Conservation (phyloP, 1,284 basidiomycete species). For the Marasmius oreades region DNA sequence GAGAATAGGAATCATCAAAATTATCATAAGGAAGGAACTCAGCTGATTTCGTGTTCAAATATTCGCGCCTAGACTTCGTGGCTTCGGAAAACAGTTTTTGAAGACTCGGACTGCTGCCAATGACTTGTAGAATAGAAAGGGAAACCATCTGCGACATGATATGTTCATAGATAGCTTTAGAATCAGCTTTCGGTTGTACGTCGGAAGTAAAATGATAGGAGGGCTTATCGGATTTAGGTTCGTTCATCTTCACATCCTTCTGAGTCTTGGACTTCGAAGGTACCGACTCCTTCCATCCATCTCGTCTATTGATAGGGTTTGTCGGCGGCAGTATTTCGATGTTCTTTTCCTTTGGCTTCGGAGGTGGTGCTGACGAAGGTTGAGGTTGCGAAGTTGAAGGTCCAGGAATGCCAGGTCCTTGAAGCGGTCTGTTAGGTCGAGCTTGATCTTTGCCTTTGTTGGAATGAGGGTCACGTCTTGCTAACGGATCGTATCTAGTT, state of each 20-base stretch:
- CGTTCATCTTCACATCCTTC: constrained; percentile 3
- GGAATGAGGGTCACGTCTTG: neutral
- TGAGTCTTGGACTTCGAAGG: neutral
- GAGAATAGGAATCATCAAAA: neutral
- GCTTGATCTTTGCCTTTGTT: neutral
- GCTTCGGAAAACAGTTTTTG: neutral
- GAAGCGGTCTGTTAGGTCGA: neutral
- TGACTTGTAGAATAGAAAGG: neutral
- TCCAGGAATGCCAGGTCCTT: no score
- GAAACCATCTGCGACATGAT: neutral
- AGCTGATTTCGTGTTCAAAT: neutral
- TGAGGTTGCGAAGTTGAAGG: no score
- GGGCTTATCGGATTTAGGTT: neutral
- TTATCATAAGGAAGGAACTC: neutral
- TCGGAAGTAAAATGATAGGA: constrained; percentile 7
- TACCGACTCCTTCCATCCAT: constrained; percentile 6
- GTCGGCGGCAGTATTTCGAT: neutral
- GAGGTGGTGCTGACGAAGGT: neutral
- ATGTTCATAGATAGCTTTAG: neutral
- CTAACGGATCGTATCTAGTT: neutral
- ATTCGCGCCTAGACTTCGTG: neutral
- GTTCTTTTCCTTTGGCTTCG: neutral
- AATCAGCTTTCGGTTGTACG: neutral
- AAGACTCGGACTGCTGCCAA: neutral
- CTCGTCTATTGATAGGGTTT: neutral